phyloP scores from a whole-genome alignment of 2,329 filamentous ascomycete genomes.

The Ophiostoma sp. region DNA sequence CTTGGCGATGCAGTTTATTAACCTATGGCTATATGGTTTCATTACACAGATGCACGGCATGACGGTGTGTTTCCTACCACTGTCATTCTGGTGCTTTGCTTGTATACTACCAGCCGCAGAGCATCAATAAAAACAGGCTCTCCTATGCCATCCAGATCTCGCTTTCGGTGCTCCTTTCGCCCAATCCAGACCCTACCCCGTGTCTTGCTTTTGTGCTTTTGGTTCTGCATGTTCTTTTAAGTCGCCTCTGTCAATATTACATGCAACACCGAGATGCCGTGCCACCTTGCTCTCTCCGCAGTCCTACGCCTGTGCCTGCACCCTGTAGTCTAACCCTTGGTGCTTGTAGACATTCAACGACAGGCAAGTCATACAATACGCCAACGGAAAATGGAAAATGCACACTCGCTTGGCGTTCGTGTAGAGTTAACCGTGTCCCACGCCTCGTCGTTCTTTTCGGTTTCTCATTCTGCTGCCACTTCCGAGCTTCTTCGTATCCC shows the following conservation, averaged over 20 bases:
- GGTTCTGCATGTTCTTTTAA: neutral
- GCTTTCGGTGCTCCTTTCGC: neutral
- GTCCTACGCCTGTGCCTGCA: neutral
- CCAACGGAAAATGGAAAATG: neutral
- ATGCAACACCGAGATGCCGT: neutral
- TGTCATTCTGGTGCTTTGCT: too few species aligned
- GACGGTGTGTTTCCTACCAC: too few species aligned
- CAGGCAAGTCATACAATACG: neutral
- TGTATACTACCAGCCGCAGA: neutral
- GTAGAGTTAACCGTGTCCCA: neutral
- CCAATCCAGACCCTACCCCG: neutral
- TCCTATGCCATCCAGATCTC: neutral
- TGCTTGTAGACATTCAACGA: too few species aligned
- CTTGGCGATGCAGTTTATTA: neutral
- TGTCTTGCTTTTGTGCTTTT: neutral
- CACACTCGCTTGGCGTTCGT: slow-evolving; percentile 1
- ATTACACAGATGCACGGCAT: neutral
- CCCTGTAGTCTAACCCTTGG: neutral
- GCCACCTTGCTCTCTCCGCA: neutral
- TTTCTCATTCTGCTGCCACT: too few species aligned
- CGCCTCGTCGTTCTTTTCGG: neutral
- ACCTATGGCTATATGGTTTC: neutral
- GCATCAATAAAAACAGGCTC: neutral
- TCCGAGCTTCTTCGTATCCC: neutral
- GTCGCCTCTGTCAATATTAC: neutral